Evolutionary conservation across 1,139 yeast species (phyloP).

Genomic region (Debaryomyces robertsiae): DNA sequence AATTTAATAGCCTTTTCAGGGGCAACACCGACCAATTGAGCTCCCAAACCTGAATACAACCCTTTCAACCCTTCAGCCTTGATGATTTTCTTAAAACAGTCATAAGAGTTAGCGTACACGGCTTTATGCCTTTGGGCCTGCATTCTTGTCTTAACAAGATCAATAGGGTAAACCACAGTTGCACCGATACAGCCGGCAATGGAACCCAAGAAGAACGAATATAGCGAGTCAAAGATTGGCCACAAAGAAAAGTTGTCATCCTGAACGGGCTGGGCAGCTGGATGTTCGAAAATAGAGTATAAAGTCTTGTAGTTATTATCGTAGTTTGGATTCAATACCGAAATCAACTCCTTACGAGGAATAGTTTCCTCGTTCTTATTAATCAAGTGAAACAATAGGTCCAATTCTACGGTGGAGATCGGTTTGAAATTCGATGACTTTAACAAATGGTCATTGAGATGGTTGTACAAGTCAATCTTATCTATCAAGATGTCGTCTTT

Average conservation of each 20-base stretch:
- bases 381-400: conserved; percentile 51
- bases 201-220: conserved; percentile 88
- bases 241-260: conserved; percentile 48
- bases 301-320: conserved; percentile 39
- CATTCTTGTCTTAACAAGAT: conserved; percentile 94
- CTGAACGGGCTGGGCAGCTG: conserved; percentile 36
- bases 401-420: conserved; percentile 44
- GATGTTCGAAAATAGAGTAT: conserved; percentile 46
- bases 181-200: conserved; percentile 98
- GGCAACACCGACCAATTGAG: conserved; percentile 95
- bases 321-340: conserved; percentile 50
- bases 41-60: conserved; percentile 91
- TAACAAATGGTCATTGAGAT: conserved; percentile 53
- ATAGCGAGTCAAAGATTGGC: conserved; percentile 78
- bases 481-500: conserved; percentile 50
- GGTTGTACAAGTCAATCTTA: conserved; percentile 44
- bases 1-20: conserved; percentile 98
- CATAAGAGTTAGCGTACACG: conserved; percentile 76
- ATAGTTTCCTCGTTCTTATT: conserved; percentile 51
- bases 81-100: conserved; percentile 81
- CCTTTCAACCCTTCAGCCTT: conserved; percentile 82
- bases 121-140: conserved; percentile 87
- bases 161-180: conserved; percentile 96
- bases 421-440: conserved; percentile 57
- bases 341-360: conserved; percentile 54